These are phyloP conservation scores for Syzygium grande DNA, from an alignment of 345 rosid genomes.

Conservation along the genomic window DNA sequence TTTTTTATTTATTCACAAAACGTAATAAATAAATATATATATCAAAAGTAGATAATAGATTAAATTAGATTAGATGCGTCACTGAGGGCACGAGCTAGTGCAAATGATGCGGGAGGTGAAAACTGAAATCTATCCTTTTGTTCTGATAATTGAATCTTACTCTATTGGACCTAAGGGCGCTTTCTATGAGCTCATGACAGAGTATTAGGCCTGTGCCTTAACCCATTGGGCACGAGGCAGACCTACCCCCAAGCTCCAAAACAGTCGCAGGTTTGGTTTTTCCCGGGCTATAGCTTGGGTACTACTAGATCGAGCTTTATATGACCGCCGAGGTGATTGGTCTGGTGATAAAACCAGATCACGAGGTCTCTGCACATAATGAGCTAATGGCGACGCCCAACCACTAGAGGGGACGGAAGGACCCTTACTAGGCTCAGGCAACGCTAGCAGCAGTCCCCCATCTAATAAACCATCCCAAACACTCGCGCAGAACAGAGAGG, in stretches of 20 bases:
- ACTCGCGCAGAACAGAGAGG: too few relatives aligned
- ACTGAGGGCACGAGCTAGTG: not conserved
- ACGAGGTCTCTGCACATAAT: not conserved
- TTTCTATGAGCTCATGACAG: not conserved
- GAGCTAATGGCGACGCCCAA: not conserved
- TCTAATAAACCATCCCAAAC: too few relatives aligned
- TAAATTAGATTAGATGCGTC: not conserved
- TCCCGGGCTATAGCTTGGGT: not conserved
- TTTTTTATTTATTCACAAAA: not conserved
- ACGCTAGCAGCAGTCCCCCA: not conserved
- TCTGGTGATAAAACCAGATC: not conserved
- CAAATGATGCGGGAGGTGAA: too few relatives aligned
- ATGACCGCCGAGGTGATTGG: too few relatives aligned
- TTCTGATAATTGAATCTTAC: too few relatives aligned
- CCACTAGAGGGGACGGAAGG: not conserved
- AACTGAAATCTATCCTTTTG: too few relatives aligned
- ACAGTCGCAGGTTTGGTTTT: not conserved
- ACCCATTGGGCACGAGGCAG: not conserved
- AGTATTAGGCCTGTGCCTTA: not conserved
- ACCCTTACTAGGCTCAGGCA: not conserved
- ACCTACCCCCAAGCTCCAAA: not conserved
- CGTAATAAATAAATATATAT: not conserved
- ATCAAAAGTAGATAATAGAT: not conserved
- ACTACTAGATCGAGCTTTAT: not conserved
- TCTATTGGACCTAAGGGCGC: not conserved